Evolutionary conservation across 495 filamentous ascomycete species (phyloP).

Genomic region (Patellaria atrata): DNA sequence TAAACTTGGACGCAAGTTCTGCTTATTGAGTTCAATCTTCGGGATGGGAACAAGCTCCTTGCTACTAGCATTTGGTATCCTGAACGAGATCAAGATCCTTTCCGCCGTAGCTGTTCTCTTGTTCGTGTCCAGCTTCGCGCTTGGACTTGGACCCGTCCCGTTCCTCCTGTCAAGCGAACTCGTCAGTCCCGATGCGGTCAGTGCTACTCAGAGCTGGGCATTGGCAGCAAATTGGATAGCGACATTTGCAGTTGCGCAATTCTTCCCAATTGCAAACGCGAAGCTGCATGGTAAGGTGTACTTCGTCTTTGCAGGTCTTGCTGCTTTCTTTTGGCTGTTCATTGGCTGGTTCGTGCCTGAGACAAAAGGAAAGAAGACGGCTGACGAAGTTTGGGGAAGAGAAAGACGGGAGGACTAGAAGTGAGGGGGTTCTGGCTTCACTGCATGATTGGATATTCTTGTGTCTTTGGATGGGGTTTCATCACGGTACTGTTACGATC

Average conservation of each 20-base stretch:
- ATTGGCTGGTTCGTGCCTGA: slow-evolving; percentile 62
- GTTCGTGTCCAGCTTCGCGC: slow-evolving; percentile 78
- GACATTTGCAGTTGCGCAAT: slow-evolving; percentile 83
- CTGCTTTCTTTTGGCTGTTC: slow-evolving; percentile 48
- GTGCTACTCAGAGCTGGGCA: slow-evolving; percentile 72
- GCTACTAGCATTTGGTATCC: slow-evolving; percentile 61
- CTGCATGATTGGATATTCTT: too few species aligned
- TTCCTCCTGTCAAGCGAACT: slow-evolving; percentile 87
- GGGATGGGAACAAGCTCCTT: slow-evolving; percentile 70
- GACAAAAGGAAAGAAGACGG: slow-evolving; percentile 64
- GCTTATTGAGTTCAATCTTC: slow-evolving; percentile 61
- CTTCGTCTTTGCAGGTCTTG: slow-evolving; percentile 70
- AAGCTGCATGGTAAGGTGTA: slow-evolving; percentile 67
- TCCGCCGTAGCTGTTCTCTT: slow-evolving; percentile 67
- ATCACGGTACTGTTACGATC: too few species aligned
- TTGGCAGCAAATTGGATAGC: slow-evolving; percentile 79
- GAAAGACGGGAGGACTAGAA: slow-evolving; percentile 30
- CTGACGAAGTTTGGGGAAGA: slow-evolving; percentile 81
- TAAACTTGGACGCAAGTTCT: slow-evolving; percentile 69
- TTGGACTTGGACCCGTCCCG: slow-evolving; percentile 86
- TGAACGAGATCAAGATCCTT: slow-evolving; percentile 48
- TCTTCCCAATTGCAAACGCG: slow-evolving; percentile 76
- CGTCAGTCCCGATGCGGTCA: slow-evolving; percentile 76
- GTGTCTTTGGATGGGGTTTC: too few species aligned
- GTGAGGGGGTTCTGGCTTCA: background rate